phyloP scores from a whole-genome alignment of 2,329 filamentous ascomycete genomes.

The Colletotrichum chlorophyti region DNA sequence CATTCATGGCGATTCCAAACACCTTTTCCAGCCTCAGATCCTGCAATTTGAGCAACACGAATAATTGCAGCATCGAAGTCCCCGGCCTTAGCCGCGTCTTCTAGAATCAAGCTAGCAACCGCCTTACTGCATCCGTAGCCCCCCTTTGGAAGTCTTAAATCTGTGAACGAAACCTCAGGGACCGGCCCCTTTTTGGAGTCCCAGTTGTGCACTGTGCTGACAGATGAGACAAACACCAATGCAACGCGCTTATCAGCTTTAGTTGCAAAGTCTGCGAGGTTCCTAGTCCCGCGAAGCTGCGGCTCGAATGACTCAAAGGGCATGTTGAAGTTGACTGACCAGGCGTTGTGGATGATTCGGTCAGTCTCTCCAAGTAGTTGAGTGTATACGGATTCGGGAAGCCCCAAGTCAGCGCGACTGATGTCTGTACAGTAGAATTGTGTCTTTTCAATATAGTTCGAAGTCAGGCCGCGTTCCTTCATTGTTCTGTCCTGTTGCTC shows the following conservation, averaged over 20 bases:
- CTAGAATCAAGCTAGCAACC: too few species aligned
- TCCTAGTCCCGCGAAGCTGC: conserved; percentile 55
- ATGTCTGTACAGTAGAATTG: conserved; percentile 30
- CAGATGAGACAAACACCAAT: too few species aligned
- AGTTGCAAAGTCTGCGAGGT: conserved; percentile 51
- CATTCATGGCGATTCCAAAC: conserved; percentile 10
- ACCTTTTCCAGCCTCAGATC: not conserved
- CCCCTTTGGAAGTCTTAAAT: too few species aligned
- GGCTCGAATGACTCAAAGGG: conserved; percentile 54
- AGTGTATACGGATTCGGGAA: not conserved
- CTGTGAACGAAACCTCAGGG: too few species aligned
- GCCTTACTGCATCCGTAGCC: too few species aligned
- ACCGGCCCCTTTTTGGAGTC: too few species aligned
- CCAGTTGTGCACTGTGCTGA: too few species aligned
- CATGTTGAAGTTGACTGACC: conserved; percentile 58
- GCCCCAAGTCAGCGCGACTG: not conserved
- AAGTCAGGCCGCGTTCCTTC: not conserved
- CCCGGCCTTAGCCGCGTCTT: not conserved
- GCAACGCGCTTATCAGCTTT: too few species aligned
- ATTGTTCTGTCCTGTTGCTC: not conserved
- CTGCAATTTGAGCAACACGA: conserved; percentile 10
- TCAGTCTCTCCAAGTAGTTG: conserved; percentile 46
- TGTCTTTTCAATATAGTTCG: conserved; percentile 42
- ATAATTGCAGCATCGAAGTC: not conserved
- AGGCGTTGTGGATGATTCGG: conserved; percentile 46